Evolutionary conservation across 176 grass and related monocot genomes (phyloP), one percentile per base, ranked within the genome.

Genomic region (Olyra latifolia): DNA sequence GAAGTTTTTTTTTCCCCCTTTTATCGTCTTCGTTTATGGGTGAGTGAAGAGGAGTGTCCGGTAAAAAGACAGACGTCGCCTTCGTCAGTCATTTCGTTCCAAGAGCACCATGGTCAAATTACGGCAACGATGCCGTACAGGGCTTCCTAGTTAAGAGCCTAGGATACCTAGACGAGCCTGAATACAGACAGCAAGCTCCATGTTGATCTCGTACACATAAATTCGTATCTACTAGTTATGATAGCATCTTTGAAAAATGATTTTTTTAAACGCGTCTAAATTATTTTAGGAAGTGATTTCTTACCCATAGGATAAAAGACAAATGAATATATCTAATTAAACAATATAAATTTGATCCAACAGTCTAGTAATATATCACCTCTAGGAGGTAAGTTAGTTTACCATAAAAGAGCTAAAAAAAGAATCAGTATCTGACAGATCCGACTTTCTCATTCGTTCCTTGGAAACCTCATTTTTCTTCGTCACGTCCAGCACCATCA

Each of bases 401-500:
- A n/a, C n/a, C n/a, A n/a, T n/a, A n/a, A 35, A 35, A 35, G 5
- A 4, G 32, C 32, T 35, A 35, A 35, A 35, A 35, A 35, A 35
- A 35, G 32, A n/a, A n/a, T n/a, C n/a, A n/a, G 2, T 4, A 66
- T 5, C 46, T 40, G 61, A 53, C 2, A 9, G 14, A 48, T 6
- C 16, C 16, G 0, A 1, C 2, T 11, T 2, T 5, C 4, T 47
- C 0, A 2, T 0, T 35, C 32, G 1, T 46, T 11, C 1, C 7
- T 10, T 11, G 29, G 24, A 71, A 32, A 15, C 46, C 15, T n/a
- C 28, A 35, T 12, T 20, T 53, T n/a, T 30, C 28, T n/a, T n/a
- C 16, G 17, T 35, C 27, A 11, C 24, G 15, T 28, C 47, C 55
- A 58, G 55, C 55, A 12, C 55, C 11, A 58, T 12, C 22, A 58